phyloP scores from a whole-genome alignment of 2,329 filamentous ascomycete genomes.

The Alternaria longipes region DNA sequence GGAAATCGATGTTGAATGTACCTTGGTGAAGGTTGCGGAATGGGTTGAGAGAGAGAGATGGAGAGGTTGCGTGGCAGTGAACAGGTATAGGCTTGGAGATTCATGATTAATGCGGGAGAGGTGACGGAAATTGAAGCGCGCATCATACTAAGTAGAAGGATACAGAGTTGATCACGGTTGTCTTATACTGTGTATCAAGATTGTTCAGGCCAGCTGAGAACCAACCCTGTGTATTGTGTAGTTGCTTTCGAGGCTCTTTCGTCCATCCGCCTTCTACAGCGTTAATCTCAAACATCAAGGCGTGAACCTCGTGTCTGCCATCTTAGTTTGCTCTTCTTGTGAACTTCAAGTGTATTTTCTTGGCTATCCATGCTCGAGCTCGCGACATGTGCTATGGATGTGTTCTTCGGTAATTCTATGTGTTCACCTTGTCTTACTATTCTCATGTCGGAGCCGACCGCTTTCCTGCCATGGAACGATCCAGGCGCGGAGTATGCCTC shows the following conservation, averaged over 20 bases:
- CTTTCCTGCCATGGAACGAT: neutral
- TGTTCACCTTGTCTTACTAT: neutral
- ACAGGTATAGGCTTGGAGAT: neutral
- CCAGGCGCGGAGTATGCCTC: neutral
- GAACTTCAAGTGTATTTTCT: neutral
- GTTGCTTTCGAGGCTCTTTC: neutral
- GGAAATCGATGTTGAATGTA: neutral
- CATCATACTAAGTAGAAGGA: neutral
- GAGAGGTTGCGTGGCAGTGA: neutral
- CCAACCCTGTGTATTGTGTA: neutral
- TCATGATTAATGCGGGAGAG: too few species aligned
- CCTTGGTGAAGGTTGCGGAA: neutral
- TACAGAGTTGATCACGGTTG: neutral
- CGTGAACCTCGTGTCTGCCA: neutral
- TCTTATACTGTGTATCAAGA: neutral
- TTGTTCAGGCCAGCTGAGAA: neutral
- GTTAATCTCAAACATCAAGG: neutral
- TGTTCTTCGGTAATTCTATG: neutral
- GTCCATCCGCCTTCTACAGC: too few species aligned
- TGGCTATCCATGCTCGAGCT: neutral
- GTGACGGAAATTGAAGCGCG: neutral
- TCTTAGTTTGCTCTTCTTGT: neutral
- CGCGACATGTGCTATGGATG: neutral
- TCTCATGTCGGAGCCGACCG: neutral
- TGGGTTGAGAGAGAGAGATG: slow-evolving; percentile 12